phyloP scores from a whole-genome alignment of 1,284 basidiomycete genomes.

The Ustilago cynodontis region DNA sequence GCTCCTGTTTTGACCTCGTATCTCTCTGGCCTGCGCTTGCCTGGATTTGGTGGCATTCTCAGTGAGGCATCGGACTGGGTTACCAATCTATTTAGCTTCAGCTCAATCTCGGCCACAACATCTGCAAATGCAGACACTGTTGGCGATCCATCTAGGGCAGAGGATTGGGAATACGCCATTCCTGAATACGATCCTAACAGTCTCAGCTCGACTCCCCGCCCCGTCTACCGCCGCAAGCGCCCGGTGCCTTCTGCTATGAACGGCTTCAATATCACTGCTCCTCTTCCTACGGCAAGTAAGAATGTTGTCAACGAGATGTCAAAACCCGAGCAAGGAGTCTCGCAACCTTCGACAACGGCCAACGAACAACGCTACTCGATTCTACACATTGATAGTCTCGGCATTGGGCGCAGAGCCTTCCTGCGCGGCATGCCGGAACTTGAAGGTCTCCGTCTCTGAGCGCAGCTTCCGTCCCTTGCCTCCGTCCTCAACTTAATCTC shows the following conservation, averaged over 20 bases:
- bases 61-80: conserved; percentile 24
- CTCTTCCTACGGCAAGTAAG: neutral
- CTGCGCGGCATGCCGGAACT: conserved; percentile 25
- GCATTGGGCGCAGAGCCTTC: conserved; percentile 48
- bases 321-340: neutral
- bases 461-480: no score
- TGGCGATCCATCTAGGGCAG: conserved; percentile 27
- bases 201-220: conserved; percentile 47
- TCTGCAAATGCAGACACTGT: neutral
- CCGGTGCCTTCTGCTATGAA: conserved; percentile 38
- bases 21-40: conserved; percentile 12
- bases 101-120: neutral
- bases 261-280: conserved; percentile 39
- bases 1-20: conserved; percentile 10
- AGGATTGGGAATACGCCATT: conserved; percentile 57
- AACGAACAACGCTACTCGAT: conserved; percentile 46
- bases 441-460: conserved; percentile 15
- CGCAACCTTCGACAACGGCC: neutral
- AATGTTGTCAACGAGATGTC: neutral
- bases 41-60: conserved; percentile 9
- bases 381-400: conserved; percentile 52
- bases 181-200: conserved; percentile 54
- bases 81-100: conserved; percentile 23
- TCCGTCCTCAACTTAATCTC: neutral
- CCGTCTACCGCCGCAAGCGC: conserved; percentile 53